These are phyloP conservation scores for Fusarium stilboides DNA, from an alignment of 2,329 filamentous ascomycete species.

Conservation along the genomic window DNA sequence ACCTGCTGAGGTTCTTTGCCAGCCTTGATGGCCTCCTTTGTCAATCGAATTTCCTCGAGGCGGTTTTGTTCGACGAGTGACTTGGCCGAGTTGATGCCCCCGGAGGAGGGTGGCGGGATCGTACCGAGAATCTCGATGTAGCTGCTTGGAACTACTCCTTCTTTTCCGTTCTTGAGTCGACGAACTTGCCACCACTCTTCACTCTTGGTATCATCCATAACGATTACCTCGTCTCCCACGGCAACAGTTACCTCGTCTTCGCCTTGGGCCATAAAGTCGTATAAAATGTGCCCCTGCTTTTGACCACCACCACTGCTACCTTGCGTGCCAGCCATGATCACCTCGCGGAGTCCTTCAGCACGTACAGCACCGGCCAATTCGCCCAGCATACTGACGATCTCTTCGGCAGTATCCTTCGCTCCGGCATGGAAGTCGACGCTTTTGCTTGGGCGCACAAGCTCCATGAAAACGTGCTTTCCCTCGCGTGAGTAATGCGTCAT, in stretches of 20 bases:
- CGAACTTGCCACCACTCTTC: conserved; percentile 99
- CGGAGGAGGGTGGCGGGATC: conserved; percentile 64
- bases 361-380: conserved; percentile 89
- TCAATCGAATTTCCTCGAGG: conserved; percentile 85
- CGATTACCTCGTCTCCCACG: conserved; percentile 89
- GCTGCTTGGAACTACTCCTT: conserved; percentile 96
- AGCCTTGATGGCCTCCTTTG: conserved; percentile 82
- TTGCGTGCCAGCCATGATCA: conserved; percentile 84
- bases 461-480: conserved; percentile 97
- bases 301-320: conserved; percentile 52
- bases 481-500: conserved; percentile 98
- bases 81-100: conserved; percentile 66
- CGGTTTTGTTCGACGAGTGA: conserved; percentile 84
- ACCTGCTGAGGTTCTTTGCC: conserved; percentile 74
- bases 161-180: conserved; percentile 89
- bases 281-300: conserved; percentile 89
- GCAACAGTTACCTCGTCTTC: conserved; percentile 96
- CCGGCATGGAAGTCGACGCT: conserved; percentile 97
- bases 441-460: conserved; percentile 91
- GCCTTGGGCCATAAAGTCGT: conserved; percentile 97
- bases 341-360: conserved; percentile 87
- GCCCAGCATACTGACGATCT: conserved; percentile 89
- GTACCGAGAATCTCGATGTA: conserved; percentile 91
- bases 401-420: conserved; percentile 94
- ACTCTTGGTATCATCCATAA: conserved; percentile 91